Evolutionary conservation across 2,329 filamentous ascomycete species (phyloP), one percentile per base, ranked within the genome.

Genomic region (Gaeumannomyces tritici): DNA sequence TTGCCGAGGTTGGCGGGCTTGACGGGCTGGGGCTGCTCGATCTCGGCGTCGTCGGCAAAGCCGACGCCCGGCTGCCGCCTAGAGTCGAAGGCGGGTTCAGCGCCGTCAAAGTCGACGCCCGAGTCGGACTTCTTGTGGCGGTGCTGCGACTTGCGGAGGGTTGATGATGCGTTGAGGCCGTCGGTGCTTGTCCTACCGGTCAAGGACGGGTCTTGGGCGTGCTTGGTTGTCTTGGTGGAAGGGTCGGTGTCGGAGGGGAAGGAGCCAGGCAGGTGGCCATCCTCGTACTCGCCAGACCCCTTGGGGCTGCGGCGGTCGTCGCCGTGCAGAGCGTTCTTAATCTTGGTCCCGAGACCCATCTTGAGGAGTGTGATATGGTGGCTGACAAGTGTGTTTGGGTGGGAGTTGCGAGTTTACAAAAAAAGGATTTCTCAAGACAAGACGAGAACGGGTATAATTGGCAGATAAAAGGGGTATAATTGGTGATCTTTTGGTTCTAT

Each of bases 301-400:
- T 35, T 47, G 31, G 12, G 31, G 12, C 31, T 51, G 35, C 42
- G 57, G n/a, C n/a, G 28, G 42, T n/a, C 42, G 42, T 60, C 59
- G 26, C 59, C 59, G 79, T 60, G 59, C 35, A 60, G 42, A n/a
- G 42, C 59, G 26, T 18, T 54, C 42, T 60, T 60, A 42, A 60
- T 60, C 59, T 60, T 60, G 42, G 59, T 55, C 31, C 59, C 59
- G 59, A 60, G 26, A 60, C 59, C 59, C 59, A 60, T 60, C 0
- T 28, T 60, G 59, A 31, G 12, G 4, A 31, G 26, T 27, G 13
- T n/a, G n/a, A 7, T 42, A 21, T 51, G 42, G 11, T 51, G 42
- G 21, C 24, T 51, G 11, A n/a, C n/a, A n/a, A n/a, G n/a, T n/a
- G n/a, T n/a, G n/a, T n/a, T n/a, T n/a, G 18, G 42, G 2, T 47